Base-by-base conservation (phyloP, 176 grass and related monocot genomes). In the Poa annua region DNA sequence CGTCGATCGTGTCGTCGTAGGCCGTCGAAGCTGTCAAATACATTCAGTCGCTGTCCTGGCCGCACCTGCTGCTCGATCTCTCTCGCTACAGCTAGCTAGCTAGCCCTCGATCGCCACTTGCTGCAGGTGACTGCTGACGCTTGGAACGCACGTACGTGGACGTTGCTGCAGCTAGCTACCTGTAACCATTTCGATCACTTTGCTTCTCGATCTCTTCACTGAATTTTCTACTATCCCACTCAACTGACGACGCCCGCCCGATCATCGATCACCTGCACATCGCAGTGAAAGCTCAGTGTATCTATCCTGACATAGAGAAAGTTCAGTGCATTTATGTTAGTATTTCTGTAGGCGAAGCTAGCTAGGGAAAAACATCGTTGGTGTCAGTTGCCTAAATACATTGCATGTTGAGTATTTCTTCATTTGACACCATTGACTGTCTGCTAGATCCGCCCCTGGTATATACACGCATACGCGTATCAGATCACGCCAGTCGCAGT, bases 81-180 rank as follows among this genome's bases (percentile, higher is more conserved):
- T 55, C 75, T 38, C 2, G 0, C 42, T 8, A 4, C 34, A 74
- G 67, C 38, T 75, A 71, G 22, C 59, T 62, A 61, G 29, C 29
- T 39, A 41, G 59, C 59, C 24, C 60, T 45, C 11, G 29, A 29
- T 29, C 29, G 42, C 44, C 67, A 76, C 60, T 86, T 83, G 75
- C 50, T 68, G 75, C 80, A 61, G 74, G 75, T 74, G 17, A 34
- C 63, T 77, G 81, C 55, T 64, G 26, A 64, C 61, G 24, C 61
- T 64, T 49, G 12, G 47, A 14, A 16, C 61, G 12, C 25, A 55
- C 19, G 53, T 21, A 55, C 52, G 53, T 9, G 67, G 55, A 80
- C 56, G 35, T 67, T 11, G 24, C 20, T 71, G 8, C 1, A 56
- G 20, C 54, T 56, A 7, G 33, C 48, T 83, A 66, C 8, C 44